Percentiles rank a stretch among this genome's conserved stretches.
Evolutionary conservation across 2,329 filamentous ascomycete species (phyloP).

Genomic region (Fusarium miscanthi): DNA sequence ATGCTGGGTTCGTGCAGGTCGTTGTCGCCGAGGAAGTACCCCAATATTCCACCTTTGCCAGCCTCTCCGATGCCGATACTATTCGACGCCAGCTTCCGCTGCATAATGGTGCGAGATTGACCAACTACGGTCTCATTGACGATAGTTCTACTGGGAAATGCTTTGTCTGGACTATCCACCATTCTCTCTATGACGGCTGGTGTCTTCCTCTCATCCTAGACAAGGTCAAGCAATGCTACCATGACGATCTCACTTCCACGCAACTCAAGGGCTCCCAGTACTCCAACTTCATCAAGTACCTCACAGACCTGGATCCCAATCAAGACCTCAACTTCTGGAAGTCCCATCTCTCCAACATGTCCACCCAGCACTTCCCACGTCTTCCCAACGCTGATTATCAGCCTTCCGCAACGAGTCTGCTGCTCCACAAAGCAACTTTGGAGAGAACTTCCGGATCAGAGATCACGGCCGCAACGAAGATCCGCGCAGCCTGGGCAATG

Average conservation of each 20-base stretch:
- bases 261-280: constrained; percentile 13
- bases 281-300: constrained; percentile 26
- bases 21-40: constrained; percentile 21
- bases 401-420: constrained; percentile 23
- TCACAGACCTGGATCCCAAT: not conserved
- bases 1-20: constrained; percentile 31
- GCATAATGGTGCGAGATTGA: constrained; percentile 24
- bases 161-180: constrained; percentile 45
- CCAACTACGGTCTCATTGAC: constrained; percentile 5
- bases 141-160: not conserved
- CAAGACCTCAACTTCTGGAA: constrained; percentile 31
- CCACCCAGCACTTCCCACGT: constrained; percentile 38
- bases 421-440: constrained; percentile 23
- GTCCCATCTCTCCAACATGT: constrained; percentile 19
- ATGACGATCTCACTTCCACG: not conserved
- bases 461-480: constrained; percentile 32
- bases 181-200: constrained; percentile 46
- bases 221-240: constrained; percentile 35
- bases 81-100: constrained; percentile 13
- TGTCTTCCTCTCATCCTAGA: constrained; percentile 39
- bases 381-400: constrained; percentile 30
- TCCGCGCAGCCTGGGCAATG: constrained; percentile 42
- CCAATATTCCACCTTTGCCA: constrained; percentile 13
- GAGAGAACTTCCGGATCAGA: not conserved
- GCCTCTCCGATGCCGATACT: not conserved